A percentile compares a stretch with the other conserved stretches of the same genome.
phyloP scores from a whole-genome alignment of 1,284 basidiomycete genomes.

The Singerocomus inundabilis region DNA sequence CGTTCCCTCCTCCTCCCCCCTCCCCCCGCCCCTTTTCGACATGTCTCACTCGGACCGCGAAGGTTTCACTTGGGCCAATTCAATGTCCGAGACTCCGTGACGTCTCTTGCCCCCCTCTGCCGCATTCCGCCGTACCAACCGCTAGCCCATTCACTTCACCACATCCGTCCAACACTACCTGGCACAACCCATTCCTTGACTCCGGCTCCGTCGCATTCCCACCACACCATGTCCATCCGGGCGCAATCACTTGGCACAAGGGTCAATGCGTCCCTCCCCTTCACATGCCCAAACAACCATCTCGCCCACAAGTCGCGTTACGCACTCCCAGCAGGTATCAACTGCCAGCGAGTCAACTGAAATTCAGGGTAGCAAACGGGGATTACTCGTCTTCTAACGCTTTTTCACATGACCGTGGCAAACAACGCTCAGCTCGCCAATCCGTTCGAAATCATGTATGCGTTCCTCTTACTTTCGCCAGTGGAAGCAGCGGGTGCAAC shows the following conservation, averaged over 20 bases:
- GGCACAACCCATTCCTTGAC: conserved; percentile 2
- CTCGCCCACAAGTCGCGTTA: conserved; percentile 15
- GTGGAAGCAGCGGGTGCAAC: not conserved
- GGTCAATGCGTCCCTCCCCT: conserved; percentile 17
- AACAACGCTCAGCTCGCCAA: conserved; percentile 6
- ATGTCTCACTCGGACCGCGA: conserved; percentile 29
- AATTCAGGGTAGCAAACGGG: conserved; percentile 33
- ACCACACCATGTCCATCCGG: conserved; percentile 14
- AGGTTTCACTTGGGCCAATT: conserved; percentile 25
- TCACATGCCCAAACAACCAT: conserved; percentile 11
- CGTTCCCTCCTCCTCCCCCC: not conserved
- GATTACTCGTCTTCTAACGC: conserved; percentile 29
- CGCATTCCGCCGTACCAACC: conserved; percentile 8
- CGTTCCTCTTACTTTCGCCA: not conserved
- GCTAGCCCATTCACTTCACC: conserved; percentile 16
- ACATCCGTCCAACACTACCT: conserved; percentile 11
- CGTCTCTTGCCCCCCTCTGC: conserved; percentile 3
- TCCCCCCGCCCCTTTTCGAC: not conserved
- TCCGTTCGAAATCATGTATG: not conserved
- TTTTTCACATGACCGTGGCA: conserved; percentile 21
- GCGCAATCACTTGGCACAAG: conserved; percentile 19
- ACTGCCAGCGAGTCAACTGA: conserved; percentile 17
- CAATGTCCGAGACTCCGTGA: conserved; percentile 35
- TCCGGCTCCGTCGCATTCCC: conserved; percentile 21
- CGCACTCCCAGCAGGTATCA: conserved; percentile 15